Evolutionary conservation across 2,329 filamentous ascomycete species (phyloP).

Genomic region (Fusarium illudens): DNA sequence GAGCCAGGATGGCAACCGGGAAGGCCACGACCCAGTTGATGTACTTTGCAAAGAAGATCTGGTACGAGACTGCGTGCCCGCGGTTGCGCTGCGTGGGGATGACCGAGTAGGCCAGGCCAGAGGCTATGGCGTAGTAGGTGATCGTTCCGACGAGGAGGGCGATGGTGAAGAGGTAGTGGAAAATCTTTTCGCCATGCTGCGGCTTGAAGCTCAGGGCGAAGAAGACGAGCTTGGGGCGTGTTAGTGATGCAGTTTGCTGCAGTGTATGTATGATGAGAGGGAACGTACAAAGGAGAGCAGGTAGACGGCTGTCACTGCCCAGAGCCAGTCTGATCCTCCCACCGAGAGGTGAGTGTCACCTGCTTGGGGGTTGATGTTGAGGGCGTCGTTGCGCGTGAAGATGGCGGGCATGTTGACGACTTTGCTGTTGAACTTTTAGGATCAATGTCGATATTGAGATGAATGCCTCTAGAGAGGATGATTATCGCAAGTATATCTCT

Average conservation of each 20-base stretch:
- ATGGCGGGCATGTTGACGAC: slow-evolving; percentile 44
- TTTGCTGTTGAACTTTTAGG: too few relatives aligned
- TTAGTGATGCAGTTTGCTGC: slow-evolving; percentile 19
- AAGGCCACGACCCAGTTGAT: slow-evolving; percentile 63
- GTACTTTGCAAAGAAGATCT: slow-evolving; percentile 66
- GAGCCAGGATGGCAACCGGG: slow-evolving; percentile 54
- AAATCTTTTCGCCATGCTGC: slow-evolving; percentile 59
- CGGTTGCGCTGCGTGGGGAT: slow-evolving; percentile 44
- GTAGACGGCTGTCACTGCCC: slow-evolving; percentile 61
- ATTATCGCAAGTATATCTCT: neutral
- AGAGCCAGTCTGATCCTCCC: slow-evolving; percentile 64
- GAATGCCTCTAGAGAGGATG: neutral
- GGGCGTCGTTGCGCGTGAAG: slow-evolving; percentile 54
- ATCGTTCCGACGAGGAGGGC: slow-evolving; percentile 59
- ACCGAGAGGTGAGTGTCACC: slow-evolving; percentile 52
- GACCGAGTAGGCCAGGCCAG: slow-evolving; percentile 58
- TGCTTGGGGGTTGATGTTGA: slow-evolving; percentile 56
- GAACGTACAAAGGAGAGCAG: slow-evolving; percentile 54
- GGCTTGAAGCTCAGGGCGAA: slow-evolving; percentile 53
- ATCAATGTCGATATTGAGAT: neutral
- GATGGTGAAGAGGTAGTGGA: slow-evolving; percentile 64
- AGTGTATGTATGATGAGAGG: neutral
- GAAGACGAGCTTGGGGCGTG: slow-evolving; percentile 50
- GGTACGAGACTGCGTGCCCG: slow-evolving; percentile 46
- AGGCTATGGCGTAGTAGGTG: slow-evolving; percentile 62